These are phyloP conservation scores for Suillus subalutaceus DNA, from an alignment of 768 basidiomycete species.

Conservation along the genomic window DNA sequence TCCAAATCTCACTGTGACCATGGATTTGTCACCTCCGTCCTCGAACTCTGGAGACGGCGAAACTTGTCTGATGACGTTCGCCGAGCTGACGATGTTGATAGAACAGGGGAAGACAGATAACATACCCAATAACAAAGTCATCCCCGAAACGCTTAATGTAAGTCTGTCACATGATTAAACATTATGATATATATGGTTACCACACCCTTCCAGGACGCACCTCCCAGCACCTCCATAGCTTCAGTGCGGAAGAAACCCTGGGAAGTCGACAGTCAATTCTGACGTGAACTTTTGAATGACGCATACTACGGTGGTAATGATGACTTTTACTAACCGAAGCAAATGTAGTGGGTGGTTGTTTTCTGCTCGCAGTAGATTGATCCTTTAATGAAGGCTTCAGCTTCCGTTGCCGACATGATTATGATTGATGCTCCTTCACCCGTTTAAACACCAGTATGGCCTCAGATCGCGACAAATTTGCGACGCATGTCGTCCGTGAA, in stretches of 20 bases:
- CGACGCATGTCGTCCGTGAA: neutral
- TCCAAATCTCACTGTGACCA: neutral
- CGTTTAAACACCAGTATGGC: neutral
- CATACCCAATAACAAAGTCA: slow-evolving; percentile 79
- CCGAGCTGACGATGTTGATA: slow-evolving; percentile 70
- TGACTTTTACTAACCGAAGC: neutral
- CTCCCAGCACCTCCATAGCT: slow-evolving; percentile 59
- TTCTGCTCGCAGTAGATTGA: neutral
- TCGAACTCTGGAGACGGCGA: slow-evolving; percentile 27
- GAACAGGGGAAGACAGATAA: slow-evolving; percentile 70
- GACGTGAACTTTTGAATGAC: slow-evolving; percentile 13
- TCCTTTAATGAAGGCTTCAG: neutral
- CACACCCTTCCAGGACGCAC: slow-evolving; percentile 43
- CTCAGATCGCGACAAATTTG: neutral
- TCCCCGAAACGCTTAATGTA: slow-evolving; percentile 70
- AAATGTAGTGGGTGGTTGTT: slow-evolving; percentile 2
- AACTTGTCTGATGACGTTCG: slow-evolving; percentile 58
- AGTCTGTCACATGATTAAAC: slow-evolving; percentile 24
- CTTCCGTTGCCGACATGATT: neutral
- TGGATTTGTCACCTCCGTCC: slow-evolving; percentile 11
- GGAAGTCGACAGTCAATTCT: slow-evolving; percentile 43
- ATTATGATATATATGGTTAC: slow-evolving; percentile 1
- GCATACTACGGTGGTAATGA: neutral
- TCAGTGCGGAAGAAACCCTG: slow-evolving; percentile 66
- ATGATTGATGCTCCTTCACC: neutral